phyloP scores from a whole-genome alignment of 306 rosid species.

The Glycine latifolia region DNA sequence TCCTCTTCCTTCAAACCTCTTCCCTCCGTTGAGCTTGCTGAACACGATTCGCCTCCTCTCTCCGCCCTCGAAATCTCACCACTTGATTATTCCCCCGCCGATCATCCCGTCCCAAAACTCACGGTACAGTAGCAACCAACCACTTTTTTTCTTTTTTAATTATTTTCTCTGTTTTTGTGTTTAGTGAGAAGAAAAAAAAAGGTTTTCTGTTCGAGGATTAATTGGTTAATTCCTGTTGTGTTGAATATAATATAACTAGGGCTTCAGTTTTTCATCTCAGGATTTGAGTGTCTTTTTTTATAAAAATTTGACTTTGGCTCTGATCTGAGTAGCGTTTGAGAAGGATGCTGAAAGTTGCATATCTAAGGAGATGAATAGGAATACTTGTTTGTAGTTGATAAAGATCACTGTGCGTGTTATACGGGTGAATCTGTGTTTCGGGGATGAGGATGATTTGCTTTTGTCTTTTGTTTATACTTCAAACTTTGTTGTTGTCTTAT shows the following conservation, averaged over 20 bases:
- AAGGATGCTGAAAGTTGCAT: slow-evolving; percentile 20
- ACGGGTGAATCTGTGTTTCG: neutral
- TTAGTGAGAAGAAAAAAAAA: neutral
- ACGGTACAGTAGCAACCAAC: slow-evolving; percentile 56
- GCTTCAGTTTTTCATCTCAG: neutral
- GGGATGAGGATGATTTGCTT: neutral
- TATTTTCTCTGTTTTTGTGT: neutral
- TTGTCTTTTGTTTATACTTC: slow-evolving; percentile 16
- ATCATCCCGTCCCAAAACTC: slow-evolving; percentile 56
- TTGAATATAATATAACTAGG: slow-evolving; percentile 2
- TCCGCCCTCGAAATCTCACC: slow-evolving; percentile 61
- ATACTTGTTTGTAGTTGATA: neutral
- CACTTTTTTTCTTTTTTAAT: neutral
- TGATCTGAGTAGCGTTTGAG: slow-evolving; percentile 12
- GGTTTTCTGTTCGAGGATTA: neutral
- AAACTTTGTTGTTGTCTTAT: neutral
- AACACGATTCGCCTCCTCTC: slow-evolving; percentile 50
- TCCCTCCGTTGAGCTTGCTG: slow-evolving; percentile 75
- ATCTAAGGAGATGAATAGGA: neutral
- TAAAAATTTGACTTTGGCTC: neutral
- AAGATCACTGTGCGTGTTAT: neutral
- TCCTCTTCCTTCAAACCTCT: slow-evolving; percentile 73
- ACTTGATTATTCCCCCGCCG: slow-evolving; percentile 44
- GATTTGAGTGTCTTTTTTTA: neutral
- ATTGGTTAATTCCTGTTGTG: neutral